Base-by-base conservation (phyloP, 2,329 filamentous ascomycete genomes). In the Penicillium expansum region DNA sequence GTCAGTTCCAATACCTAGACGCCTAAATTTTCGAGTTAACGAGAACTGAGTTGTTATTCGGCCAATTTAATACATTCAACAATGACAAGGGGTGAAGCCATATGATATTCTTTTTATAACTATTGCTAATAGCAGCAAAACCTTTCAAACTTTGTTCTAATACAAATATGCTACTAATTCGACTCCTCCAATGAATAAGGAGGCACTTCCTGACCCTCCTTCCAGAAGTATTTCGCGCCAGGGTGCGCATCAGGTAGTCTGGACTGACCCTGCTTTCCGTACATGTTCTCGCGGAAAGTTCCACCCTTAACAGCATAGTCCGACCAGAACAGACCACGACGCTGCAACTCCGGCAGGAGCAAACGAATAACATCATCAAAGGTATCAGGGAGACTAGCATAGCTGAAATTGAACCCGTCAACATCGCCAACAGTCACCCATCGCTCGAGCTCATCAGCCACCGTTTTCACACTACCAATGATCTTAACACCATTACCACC, bases 281-380 rank as follows among this genome's bases (percentile, higher is more conserved):
- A 71, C 41, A 75, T 67, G 35, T 74, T 76, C 66, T 78, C 76
- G 1, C 76, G 62, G 32, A 73, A 63, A 5, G 75, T 77, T 0
- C 72, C 76, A 2, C 73, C 72, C 32, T 68, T 66, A 4, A 74
- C 70, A 2, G 63, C 70, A 55, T 74, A 72, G 32, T 71, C 72
- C 0, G 66, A 67, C 68, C 73, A 73, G 62, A 79, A 79, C 13
- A 74, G 42, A 3, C 74, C 74, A 22, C 74, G 59, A 2, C 59
- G 52, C 48, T 64, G 67, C 58, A 76, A 48, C 59, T 75, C 72
- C 0, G 72, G 72, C 16, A 74, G 48, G 24, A 74, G 51, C 39
- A 68, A 65, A 30, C 60, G 52, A 41, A 74, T 71, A 22, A 74
- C 62, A 62, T 74, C 72, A 24, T 74, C 71, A 56, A 74, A 74